Base-by-base conservation (phyloP, 2,329 filamentous ascomycete species). In the Aspergillus latus region DNA sequence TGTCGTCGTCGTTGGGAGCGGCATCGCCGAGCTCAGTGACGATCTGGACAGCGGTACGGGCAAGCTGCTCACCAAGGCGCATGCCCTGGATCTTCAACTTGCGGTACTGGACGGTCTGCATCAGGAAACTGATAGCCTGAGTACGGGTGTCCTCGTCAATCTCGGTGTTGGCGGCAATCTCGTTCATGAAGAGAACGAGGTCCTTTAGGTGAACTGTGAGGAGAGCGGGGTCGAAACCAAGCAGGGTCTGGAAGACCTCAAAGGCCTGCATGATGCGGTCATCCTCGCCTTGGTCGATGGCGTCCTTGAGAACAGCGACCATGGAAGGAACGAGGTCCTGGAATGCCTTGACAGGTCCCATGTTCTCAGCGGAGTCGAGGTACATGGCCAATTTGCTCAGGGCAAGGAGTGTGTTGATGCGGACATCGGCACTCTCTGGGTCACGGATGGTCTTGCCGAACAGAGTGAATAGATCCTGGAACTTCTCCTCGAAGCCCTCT, bases 1-100 rank as follows among this genome's bases (percentile, higher is more conserved):
- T 86, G 54, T 95, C 90, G 62, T 96, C 92, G 58, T 93, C 90
- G 53, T 92, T 88, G 49, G 86, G 83, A 16, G 70, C 64, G 16
- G 72, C 65, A 43, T 88, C 85, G 54, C 90, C 89, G 16, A 97
- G 85, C 79, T 97, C 93, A 7, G 92, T 91, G 59, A 93, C 86
- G 65, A 97, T 93, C 69, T 93, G 84, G 75, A 97, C 85, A 69
- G 89, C 87, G 79, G 92, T 94, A 71, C 88, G 81, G 65, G 93
- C 97, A 64, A 99, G 83, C 72, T 91, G 85, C 67, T 93, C 87
- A 58, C 91, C 92, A 72, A 97, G 85, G 72, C 87, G 88, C 76
- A 97, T 87, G 59, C 84, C 89, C 78, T 97, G 94, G 53, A 97
- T 87, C 83, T 97, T 97, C 78, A 97, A 88, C 74, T 94, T 95